Evolutionary conservation across 2,329 filamentous ascomycete genomes (phyloP).

Genomic region (Diplodia scrobiculata): DNA sequence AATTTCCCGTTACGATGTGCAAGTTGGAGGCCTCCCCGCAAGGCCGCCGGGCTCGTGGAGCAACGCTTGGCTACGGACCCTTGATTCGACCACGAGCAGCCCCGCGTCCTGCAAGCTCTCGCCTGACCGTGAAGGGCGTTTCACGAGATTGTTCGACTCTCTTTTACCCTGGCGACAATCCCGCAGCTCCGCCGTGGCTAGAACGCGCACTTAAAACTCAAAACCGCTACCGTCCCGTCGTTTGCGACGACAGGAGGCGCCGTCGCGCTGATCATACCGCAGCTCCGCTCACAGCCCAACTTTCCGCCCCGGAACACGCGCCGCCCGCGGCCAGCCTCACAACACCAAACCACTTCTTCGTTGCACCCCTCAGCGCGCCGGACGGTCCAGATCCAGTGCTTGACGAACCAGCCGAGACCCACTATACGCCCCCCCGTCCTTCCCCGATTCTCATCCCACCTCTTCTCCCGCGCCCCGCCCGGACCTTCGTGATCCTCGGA

Average conservation of each 20-base stretch:
- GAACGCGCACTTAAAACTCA: not conserved
- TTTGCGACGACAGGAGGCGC: conserved; percentile 15
- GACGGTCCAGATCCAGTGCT: not conserved
- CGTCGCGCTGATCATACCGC: conserved; percentile 9
- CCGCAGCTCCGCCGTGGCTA: not conserved
- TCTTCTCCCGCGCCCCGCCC: not conserved
- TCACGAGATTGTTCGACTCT: not conserved
- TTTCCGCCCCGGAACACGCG: conserved; percentile 5
- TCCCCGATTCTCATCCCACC: not conserved
- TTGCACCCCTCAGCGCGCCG: not conserved
- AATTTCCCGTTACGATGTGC: conserved; percentile 1
- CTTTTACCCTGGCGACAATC: not conserved
- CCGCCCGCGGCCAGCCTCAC: conserved; percentile 4
- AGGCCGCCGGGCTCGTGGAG: conserved; percentile 5
- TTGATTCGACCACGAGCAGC: conserved; percentile 1
- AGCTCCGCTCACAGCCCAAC: conserved; percentile 9
- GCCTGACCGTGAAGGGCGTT: not conserved
- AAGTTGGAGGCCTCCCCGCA: conserved; percentile 7
- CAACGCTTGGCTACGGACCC: conserved; percentile 7
- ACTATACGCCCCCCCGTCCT: not conserved
- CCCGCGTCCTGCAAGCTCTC: not conserved
- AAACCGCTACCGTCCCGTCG: not conserved
- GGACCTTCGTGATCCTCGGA: not conserved
- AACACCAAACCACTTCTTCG: not conserved
- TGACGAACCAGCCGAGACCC: not conserved